Evolutionary conservation across 768 basidiomycete genomes (phyloP).

Genomic region (Russula griseocarnosa): DNA sequence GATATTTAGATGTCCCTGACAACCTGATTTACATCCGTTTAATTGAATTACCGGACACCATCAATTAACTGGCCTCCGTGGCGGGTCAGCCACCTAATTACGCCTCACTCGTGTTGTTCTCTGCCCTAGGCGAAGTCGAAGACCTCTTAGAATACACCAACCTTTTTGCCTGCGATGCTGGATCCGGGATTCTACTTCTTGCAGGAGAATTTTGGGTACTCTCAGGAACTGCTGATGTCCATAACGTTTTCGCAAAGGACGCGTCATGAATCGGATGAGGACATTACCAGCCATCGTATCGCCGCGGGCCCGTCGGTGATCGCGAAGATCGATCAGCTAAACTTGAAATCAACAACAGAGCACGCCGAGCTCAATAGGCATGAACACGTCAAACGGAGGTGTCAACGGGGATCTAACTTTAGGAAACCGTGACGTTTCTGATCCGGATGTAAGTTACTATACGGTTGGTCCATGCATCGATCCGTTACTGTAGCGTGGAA

Average conservation of each 20-base stretch:
- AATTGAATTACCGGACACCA: not conserved
- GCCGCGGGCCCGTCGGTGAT: not conserved
- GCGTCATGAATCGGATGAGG: not conserved
- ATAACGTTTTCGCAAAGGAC: not conserved
- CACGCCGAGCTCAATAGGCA: not conserved
- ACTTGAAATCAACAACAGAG: not conserved
- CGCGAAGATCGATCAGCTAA: not conserved
- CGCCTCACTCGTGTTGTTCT: too few species aligned
- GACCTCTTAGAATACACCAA: too few species aligned
- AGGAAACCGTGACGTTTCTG: not conserved
- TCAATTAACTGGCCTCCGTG: not conserved
- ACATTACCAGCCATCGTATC: not conserved
- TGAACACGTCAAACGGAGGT: not conserved
- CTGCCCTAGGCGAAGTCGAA: too few species aligned
- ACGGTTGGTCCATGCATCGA: not conserved
- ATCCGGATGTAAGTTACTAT: not conserved
- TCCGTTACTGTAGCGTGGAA: not conserved
- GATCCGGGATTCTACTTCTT: too few species aligned
- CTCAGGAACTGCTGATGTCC: not conserved
- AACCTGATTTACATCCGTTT: not conserved
- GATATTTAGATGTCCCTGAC: not conserved
- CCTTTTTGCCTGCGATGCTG: too few species aligned
- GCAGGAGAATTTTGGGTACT: not conserved
- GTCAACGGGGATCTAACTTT: not conserved
- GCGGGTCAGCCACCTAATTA: not conserved